Base-by-base conservation (phyloP, 2,329 filamentous ascomycete species). In the Acrodontium crateriforme region DNA sequence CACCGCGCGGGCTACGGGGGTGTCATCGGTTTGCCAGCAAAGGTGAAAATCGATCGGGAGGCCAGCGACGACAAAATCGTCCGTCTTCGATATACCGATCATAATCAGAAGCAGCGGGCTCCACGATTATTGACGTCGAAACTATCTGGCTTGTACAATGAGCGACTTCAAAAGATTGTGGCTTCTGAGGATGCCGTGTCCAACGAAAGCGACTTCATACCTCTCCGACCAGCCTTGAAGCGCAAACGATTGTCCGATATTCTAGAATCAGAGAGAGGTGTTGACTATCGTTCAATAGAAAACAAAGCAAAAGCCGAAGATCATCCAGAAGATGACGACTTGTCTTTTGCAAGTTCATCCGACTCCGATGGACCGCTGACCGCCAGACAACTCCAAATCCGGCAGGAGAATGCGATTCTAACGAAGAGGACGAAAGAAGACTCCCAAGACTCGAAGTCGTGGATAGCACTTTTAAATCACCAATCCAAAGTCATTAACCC, bases 401-500 rank as follows among this genome's bases (percentile, higher is more conserved):
- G 60, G 24, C 56, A 64, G 45, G 67, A 57, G 31, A 72, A 71
- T 9, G 61, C 76, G 0, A 60, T 74, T 28, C 59, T 94, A 6
- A 70, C 67, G 3, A 69, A 66, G 9, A 63, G 52, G 16, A 72
- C 83, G 18, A 73, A 77, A 30, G 61, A 76, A 1, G 52, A 70
- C 13, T 81, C 84, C 1, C 52, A 63, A 5, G 69, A 91, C 44
- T 61, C 80, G 12, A 59, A 73, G 22, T 64, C 72, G 11, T 95
- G 87, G 87, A 53, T 91, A 10, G 64, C 70, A 19, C 62, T 94
- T n/a, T 77, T 87, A 24, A 59, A 73, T 6, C 74, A 92, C 35
- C 87, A 95, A 54, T 73, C 83, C 36, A 52, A 55, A 2, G 60
- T 91, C 30, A 56, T 87, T 22, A 58, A 59, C 28, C 56, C 62